Evolutionary conservation across 805 yeast species (phyloP), one percentile per base, ranked within the genome.

Genomic region (Hanseniaspora occidentalis): DNA sequence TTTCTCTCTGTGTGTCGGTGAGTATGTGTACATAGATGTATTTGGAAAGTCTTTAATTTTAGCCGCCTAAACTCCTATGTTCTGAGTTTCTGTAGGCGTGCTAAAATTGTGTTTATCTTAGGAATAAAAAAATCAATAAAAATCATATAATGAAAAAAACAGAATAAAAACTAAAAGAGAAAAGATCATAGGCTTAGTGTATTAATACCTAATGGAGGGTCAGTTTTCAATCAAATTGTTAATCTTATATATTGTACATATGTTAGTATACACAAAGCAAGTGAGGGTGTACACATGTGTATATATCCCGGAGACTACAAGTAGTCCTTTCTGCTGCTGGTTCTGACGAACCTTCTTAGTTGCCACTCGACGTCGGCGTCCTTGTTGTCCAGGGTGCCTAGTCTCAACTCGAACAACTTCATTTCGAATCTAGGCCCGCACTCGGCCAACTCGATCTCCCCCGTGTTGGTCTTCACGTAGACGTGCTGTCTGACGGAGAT

Each of bases 341-440:
- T 92, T 57, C 98, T 75, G 36, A 86, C 84, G 52, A 88, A 92
- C 52, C 96, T 77, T 60, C 95, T 75, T 51, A 84, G 67, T 66
- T 84, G 83, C 97, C 97, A 92, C 59, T 92, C 99, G n/a, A 84
- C 76, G 54, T 92, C 98, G 9, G 96, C 95, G 59, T 92, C 96
- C 64, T 84, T 84, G 58, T 89, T 86, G 50, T 92, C 98, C 47
- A 89, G 61, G 34, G 95, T 84, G 3, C 99, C 96, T 49, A 92
- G 68, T 53, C 79, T 73, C 48, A 92, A 65, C 60, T 89, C 96
- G 58, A 77, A 92, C 48, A 92, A 65, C 57, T 86, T 75, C 97
- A 92, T 88, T 62, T 92, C 98, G 52, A 92, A 92, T 47, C 99
- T 69, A n/a, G 99, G 99, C 0, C 99, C 99, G 27, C 92, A 82